Base-by-base conservation (phyloP, 805 yeast genomes). In the Wickerhamiella sorbophila region DNA sequence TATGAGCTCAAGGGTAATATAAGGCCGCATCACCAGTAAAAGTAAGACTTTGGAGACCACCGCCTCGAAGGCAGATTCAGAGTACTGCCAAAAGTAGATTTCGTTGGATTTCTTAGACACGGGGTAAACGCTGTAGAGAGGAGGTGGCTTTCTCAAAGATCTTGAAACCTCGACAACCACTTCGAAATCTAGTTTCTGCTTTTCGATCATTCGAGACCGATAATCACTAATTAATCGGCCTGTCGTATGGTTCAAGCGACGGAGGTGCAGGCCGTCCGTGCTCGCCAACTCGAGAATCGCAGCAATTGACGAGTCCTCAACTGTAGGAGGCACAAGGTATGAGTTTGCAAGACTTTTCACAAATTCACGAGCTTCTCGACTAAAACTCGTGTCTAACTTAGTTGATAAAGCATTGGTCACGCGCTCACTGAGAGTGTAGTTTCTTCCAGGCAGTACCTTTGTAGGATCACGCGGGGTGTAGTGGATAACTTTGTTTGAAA, bases 161-260 rank as follows among this genome's bases (percentile, higher is more conserved):
- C 8, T 6, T 6, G 18, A 31, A n/a, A 31, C 15, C n/a, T 31
- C 33, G 8, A 31, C 33, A 31, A 31, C 15, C 15, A 76, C 74
- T 54, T 74, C 94, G 55, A 76, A 79, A 52, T 71, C 84, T 38
- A 72, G 69, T 56, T 67, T 77, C 33, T 69, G 74, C 48, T 78
- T 73, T 46, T 83, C 93, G 33, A 82, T 71, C 16, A 74, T 65
- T 47, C 95, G 70, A 1, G 95, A 80, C 32, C 79, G 79, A 55
- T 86, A 87, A 10, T 83, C 78, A 29, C 69, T 65, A 40, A 72
- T 66, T n/a, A 69, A 56, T 17, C 46, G 42, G 5, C 56, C 56
- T 4, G 44, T 66, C 8, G 69, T 60, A 40, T 70, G 70, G 49
- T 81, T 83, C 18, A 81, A 66, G 36, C 79, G 65, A 3, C 67